Conservation (phyloP, 176 grass and related monocot genomes). For the Pontederia paniculata region DNA sequence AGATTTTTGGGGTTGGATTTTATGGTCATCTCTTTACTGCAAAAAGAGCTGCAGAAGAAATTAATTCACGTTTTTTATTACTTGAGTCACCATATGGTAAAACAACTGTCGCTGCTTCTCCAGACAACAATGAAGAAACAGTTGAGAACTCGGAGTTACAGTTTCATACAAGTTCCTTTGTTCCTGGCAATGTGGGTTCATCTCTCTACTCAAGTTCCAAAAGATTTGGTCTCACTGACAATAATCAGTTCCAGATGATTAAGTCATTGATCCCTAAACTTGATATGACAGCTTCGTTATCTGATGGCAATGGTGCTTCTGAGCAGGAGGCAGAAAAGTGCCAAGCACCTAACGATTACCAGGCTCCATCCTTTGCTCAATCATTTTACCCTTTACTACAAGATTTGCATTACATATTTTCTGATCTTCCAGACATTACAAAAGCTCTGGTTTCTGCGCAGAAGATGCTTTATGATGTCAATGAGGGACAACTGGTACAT, state of each 20-base stretch:
- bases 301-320: slow-evolving; percentile 11
- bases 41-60: slow-evolving; percentile 70
- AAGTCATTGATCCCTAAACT: slow-evolving; percentile 47
- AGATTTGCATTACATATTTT: slow-evolving; percentile 71
- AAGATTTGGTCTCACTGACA: slow-evolving; percentile 40
- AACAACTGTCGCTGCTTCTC: slow-evolving; percentile 15
- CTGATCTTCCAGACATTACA: slow-evolving; percentile 52
- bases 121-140: slow-evolving; percentile 6
- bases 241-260: slow-evolving; percentile 37
- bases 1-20: slow-evolving; percentile 87
- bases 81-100: slow-evolving; percentile 82
- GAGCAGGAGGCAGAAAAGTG: slow-evolving; percentile 30
- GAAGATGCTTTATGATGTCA: slow-evolving; percentile 56
- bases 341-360: slow-evolving; percentile 25
- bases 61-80: slow-evolving; percentile 52
- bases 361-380: slow-evolving; percentile 63
- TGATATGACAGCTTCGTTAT: slow-evolving; percentile 27
- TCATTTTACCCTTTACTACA: slow-evolving; percentile 70
- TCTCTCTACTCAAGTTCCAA: slow-evolving; percentile 27
- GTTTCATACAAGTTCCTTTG: slow-evolving; percentile 35
- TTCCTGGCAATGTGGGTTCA: slow-evolving; percentile 39
- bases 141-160: slow-evolving; percentile 30
- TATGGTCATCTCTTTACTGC: slow-evolving; percentile 82
- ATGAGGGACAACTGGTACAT: slow-evolving; percentile 40
- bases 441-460: slow-evolving; percentile 73